Base-by-base conservation (phyloP, 2,329 filamentous ascomycete species). In the Verticillium nonalfalfae region DNA sequence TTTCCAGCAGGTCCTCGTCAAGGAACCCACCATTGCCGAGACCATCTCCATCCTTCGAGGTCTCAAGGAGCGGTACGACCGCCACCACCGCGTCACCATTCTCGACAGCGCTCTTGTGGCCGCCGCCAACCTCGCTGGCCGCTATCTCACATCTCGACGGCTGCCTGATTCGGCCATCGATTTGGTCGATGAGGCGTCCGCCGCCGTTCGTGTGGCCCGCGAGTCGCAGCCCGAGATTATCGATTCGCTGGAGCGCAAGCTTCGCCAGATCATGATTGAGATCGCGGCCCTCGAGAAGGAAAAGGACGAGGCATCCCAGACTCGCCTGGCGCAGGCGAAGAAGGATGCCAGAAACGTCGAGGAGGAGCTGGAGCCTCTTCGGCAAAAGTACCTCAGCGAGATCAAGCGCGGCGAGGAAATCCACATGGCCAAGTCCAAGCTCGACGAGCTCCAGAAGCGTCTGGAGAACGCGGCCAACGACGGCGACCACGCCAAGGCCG, bases 1-100 rank as follows among this genome's bases (percentile, higher is more conserved):
- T 75, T 99, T 99, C 84, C 95, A 99, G 75, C 95, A 99, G 76
- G 95, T 99, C 45, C 77, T 99, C 55, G 94, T 98, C 74, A 97
- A 97, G 79, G 95, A 99, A 73, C 95, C 95, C 2, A 83, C 86
- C 6, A 88, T 98, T 57, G 76, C 86, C 1, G 95, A 99, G 78
- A 98, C 95, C 14, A 86, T 99, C 65, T 99, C 95, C 26, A 99
- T 99, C 71, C 88, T 99, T n/a, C 91, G 95, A 82, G 95, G 95
- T 72, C 80, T 99, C 65, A 99, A 98, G 81, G 94, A 98, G 75
- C 92, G 93, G 74, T 99, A 98, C 77, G 95, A 99, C 78, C 91
- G 96, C 58, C 95, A 99, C 76, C 95, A 99, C 75, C 93, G 94
- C 82, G 95, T 99, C 70, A 98, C 88, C 67, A 99, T 99, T 67